These are phyloP conservation scores for Carallia brachiata DNA, from an alignment of 345 rosid species.

Conservation along the genomic window DNA sequence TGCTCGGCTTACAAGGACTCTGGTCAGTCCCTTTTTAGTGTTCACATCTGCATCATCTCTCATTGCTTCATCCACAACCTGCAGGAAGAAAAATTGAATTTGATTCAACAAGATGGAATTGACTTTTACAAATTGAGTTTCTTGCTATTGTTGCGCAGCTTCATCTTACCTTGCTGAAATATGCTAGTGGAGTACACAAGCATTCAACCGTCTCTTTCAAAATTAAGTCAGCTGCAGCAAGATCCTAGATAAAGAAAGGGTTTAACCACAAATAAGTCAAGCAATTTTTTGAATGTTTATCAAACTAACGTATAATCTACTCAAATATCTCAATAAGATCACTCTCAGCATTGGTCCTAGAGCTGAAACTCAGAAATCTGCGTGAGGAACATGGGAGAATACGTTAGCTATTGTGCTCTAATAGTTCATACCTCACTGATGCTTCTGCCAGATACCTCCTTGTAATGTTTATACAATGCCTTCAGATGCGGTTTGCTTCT, in stretches of 20 bases:
- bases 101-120: not conserved
- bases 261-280: not conserved
- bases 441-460: slow-evolving; percentile 43
- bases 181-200: slow-evolving; percentile 54
- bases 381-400: no score
- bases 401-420: no score
- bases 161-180: slow-evolving; percentile 63
- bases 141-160: not conserved
- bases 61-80: slow-evolving; percentile 66
- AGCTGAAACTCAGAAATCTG: no score
- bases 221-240: slow-evolving; percentile 29
- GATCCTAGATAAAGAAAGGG: slow-evolving; percentile 47
- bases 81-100: not conserved
- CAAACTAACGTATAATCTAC: not conserved
- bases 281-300: not conserved
- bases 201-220: slow-evolving; percentile 56
- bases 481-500: slow-evolving; percentile 79
- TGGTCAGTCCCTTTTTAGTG: slow-evolving; percentile 57
- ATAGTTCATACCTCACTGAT: slow-evolving; percentile 44
- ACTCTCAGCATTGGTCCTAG: not conserved
- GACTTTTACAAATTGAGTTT: not conserved
- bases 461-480: slow-evolving; percentile 47
- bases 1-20: slow-evolving; percentile 72
- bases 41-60: slow-evolving; percentile 45
- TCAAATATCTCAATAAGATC: not conserved